A percentile compares a stretch with the other conserved stretches of the same genome.
These are phyloP conservation scores for Colletotrichum sp. DNA, from an alignment of 2,329 filamentous ascomycete genomes.

Conservation along the genomic window DNA sequence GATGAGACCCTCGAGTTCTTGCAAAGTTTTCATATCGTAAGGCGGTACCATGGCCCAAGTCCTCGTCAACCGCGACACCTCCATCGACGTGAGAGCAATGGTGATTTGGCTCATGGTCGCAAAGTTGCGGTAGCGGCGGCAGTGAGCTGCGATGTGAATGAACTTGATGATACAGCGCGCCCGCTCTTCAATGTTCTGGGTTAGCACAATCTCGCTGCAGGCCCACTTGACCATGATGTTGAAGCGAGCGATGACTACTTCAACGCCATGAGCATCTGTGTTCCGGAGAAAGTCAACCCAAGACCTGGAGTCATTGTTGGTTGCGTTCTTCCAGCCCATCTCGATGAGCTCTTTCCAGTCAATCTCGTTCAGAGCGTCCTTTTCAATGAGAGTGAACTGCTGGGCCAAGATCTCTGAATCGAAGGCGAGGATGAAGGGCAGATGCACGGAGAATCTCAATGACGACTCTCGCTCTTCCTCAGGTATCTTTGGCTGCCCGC, in stretches of 20 bases:
- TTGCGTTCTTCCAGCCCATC: constrained; percentile 78
- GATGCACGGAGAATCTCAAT: constrained; percentile 59
- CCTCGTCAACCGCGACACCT: constrained; percentile 68
- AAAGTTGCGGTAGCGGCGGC: constrained; percentile 79
- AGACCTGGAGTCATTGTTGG: constrained; percentile 69
- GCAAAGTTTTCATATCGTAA: constrained; percentile 69
- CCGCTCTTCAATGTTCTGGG: constrained; percentile 72
- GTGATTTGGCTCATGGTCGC: constrained; percentile 84
- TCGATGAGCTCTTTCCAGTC: constrained; percentile 89
- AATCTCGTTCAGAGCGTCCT: constrained; percentile 84
- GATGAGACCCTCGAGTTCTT: constrained; percentile 73
- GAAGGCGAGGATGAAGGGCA: constrained; percentile 83
- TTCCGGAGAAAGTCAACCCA: constrained; percentile 84
- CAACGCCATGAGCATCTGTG: constrained; percentile 75
- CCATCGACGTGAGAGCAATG: constrained; percentile 76
- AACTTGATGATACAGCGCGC: constrained; percentile 80
- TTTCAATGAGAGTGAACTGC: constrained; percentile 85
- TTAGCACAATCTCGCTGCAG: constrained; percentile 79
- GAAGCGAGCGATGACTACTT: constrained; percentile 85
- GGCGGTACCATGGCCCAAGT: constrained; percentile 77
- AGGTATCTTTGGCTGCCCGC: constrained; percentile 35
- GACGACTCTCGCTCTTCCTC: constrained; percentile 29
- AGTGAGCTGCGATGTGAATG: constrained; percentile 81
- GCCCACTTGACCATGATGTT: constrained; percentile 91
- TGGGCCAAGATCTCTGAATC: constrained; percentile 80